Percentiles rank a stretch among this genome's conserved stretches.
phyloP scores from a whole-genome alignment of 2,329 filamentous ascomycete species.

The Ceratocystis destructans region DNA sequence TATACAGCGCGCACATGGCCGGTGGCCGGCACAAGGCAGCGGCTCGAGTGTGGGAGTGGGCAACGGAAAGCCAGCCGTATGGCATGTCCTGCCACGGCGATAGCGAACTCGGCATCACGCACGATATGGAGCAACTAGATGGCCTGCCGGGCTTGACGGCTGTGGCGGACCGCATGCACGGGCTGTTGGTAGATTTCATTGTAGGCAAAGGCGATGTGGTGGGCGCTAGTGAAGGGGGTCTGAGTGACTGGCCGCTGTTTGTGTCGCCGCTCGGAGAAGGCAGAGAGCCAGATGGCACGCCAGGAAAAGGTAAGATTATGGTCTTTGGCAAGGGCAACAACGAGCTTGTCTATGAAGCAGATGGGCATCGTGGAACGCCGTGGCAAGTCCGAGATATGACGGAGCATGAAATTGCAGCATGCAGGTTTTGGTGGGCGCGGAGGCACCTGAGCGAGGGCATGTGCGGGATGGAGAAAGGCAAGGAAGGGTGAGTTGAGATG shows the following conservation, averaged over 20 bases:
- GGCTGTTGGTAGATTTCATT: conserved; percentile 29
- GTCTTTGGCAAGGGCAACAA: conserved; percentile 49
- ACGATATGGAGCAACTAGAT: conserved; percentile 29
- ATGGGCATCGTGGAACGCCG: conserved; percentile 30
- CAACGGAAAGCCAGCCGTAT: conserved; percentile 30
- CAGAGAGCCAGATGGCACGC: conserved; percentile 13
- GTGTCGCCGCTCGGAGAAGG: conserved; percentile 28
- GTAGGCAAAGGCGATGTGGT: conserved; percentile 24
- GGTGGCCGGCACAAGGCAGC: not conserved
- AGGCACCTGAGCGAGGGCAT: conserved; percentile 34
- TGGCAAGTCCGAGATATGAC: conserved; percentile 33
- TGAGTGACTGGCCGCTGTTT: conserved; percentile 31
- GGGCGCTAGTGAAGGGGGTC: conserved; percentile 21
- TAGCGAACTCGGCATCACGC: conserved; percentile 32
- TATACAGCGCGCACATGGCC: conserved; percentile 40
- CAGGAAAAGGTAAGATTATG: conserved; percentile 30
- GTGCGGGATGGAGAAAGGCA: not conserved
- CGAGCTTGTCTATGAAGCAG: conserved; percentile 31
- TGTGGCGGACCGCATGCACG: conserved; percentile 32
- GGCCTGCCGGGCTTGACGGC: conserved; percentile 28
- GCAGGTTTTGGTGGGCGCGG: conserved; percentile 48
- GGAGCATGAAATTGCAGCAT: conserved; percentile 34
- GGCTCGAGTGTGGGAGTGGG: conserved; percentile 47
- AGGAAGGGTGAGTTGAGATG: not conserved
- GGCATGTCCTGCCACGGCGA: conserved; percentile 36